Evolutionary conservation across 164 flowering plant genomes (phyloP).

Genomic region (Vitis amurensis): DNA sequence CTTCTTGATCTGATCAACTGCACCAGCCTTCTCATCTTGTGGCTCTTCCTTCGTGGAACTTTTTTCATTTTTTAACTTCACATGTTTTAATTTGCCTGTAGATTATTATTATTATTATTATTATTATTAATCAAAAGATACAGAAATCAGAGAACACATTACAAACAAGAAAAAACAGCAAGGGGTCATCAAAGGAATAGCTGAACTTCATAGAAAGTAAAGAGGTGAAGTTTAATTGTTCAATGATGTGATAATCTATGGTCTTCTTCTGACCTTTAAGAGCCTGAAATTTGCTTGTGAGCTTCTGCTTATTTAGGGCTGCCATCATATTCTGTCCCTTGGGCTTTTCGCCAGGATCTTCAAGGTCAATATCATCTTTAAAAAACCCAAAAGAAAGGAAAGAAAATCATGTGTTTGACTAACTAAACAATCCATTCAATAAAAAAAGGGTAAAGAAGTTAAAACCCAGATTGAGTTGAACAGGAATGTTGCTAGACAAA

Average conservation of each 20-base stretch:
- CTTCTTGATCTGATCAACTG: slow-evolving; percentile 82
- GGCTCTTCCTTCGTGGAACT: slow-evolving; percentile 44
- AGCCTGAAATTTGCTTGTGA: slow-evolving; percentile 61
- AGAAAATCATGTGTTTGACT: neutral
- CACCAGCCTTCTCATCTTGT: slow-evolving; percentile 49
- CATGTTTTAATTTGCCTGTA: slow-evolving; percentile 68
- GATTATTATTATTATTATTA: neutral
- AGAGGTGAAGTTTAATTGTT: neutral
- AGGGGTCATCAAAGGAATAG: neutral
- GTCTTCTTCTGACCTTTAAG: slow-evolving; percentile 58
- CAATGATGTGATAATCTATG: too few species aligned
- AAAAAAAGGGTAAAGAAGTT: neutral
- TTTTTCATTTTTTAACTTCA: slow-evolving; percentile 59
- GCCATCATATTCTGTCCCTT: slow-evolving; percentile 57
- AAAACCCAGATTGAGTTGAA: neutral
- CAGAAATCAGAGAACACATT: too few species aligned
- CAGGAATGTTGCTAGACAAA: neutral
- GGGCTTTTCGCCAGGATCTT: slow-evolving; percentile 59
- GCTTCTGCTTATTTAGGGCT: slow-evolving; percentile 56
- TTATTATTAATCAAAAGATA: too few species aligned
- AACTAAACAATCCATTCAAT: neutral
- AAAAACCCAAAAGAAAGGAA: neutral
- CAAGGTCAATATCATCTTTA: slow-evolving; percentile 90
- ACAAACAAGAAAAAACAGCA: neutral
- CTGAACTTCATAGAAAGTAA: neutral